These are phyloP conservation scores for Dentipellis fragilis DNA, from an alignment of 768 basidiomycete species.

Conservation along the genomic window DNA sequence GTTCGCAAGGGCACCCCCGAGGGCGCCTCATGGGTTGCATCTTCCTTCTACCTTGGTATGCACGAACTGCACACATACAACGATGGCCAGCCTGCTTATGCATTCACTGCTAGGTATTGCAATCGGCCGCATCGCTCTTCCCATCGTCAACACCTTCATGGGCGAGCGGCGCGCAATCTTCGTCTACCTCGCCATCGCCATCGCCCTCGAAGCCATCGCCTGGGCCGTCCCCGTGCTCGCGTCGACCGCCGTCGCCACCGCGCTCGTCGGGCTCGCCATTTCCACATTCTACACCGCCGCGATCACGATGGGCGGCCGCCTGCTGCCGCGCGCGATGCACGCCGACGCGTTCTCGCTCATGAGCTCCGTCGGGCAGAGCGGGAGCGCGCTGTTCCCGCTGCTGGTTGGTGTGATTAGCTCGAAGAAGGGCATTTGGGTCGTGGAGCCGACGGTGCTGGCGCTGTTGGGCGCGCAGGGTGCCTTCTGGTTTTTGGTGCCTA, in stretches of 20 bases:
- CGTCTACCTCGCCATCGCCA: slow-evolving; percentile 18
- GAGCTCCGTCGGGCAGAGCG: slow-evolving; percentile 20
- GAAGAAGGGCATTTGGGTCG: slow-evolving; percentile 20
- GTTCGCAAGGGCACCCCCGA: slow-evolving; percentile 19
- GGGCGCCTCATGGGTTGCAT: slow-evolving; percentile 21
- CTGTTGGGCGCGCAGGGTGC: slow-evolving; percentile 18
- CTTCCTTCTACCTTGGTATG: slow-evolving; percentile 19
- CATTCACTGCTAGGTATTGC: slow-evolving; percentile 14
- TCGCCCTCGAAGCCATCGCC: slow-evolving; percentile 20
- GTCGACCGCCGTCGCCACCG: slow-evolving; percentile 19
- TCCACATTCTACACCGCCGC: slow-evolving; percentile 21
- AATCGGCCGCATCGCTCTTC: slow-evolving; percentile 19
- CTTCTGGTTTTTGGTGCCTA: slow-evolving; percentile 16
- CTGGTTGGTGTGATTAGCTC: slow-evolving; percentile 20
- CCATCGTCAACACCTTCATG: slow-evolving; percentile 17
- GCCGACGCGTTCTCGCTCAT: slow-evolving; percentile 21
- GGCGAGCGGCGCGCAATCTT: slow-evolving; percentile 21
- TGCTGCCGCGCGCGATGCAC: slow-evolving; percentile 19
- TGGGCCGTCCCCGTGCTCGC: slow-evolving; percentile 18
- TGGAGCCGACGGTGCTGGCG: slow-evolving; percentile 20
- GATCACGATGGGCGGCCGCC: slow-evolving; percentile 15
- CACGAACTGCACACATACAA: neutral
- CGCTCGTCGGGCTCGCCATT: slow-evolving; percentile 22
- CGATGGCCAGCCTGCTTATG: neutral
- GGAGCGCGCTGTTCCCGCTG: slow-evolving; percentile 21